Base-by-base conservation (phyloP, 2,329 filamentous ascomycete species). In the Beauveria asiatica region DNA sequence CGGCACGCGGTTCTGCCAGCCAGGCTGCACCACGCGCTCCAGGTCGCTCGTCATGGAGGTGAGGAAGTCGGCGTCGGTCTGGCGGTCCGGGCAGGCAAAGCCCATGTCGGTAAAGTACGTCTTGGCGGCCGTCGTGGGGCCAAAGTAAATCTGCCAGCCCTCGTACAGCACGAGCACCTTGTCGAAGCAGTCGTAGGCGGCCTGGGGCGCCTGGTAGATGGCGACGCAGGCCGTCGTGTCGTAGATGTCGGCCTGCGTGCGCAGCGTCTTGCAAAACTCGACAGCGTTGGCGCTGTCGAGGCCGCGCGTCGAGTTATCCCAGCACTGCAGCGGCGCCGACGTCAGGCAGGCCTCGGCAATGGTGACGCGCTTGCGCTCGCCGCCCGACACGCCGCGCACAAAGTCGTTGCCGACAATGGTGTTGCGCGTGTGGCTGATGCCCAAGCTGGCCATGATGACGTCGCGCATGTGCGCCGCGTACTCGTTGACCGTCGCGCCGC, bases 21-120 rank as follows among this genome's bases (percentile, higher is more conserved):
- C 70, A 3, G 65, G 64, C 44, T 62, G 67, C n/a, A 70, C 62
- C 46, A 67, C 61, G 41, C 70, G 69, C 57, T 72, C 70, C 11
- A 61, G 61, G 8, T 67, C 67, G 39, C 67, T 71, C 3, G 78
- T 80, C 19, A 81, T 74, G 3, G 77, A 76, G 3, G 88, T 90
- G 54, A 92, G 73, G 73, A 91, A 91, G 69, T 91, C 88, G 1
- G 87, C 84, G 1, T 87, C 90, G 0, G 88, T 91, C 66, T 86
- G 76, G 45, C 75, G 70, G 3, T 75, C 73, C 1, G 75, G 75
- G 30, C 74, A 87, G 33, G 82, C 75, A 65, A 88, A 90, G 0
- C 88, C 87, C 61, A 90, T 76, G 23, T 79, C 73, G 60, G 84
- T 75, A 66, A 90, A 90, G 70, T 86, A 90, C 16, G 76, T 70